Percentiles rank a stretch among this genome's conserved stretches.
Conservation (phyloP, 2,329 filamentous ascomycete genomes). For the Cyphellophora europaea region DNA sequence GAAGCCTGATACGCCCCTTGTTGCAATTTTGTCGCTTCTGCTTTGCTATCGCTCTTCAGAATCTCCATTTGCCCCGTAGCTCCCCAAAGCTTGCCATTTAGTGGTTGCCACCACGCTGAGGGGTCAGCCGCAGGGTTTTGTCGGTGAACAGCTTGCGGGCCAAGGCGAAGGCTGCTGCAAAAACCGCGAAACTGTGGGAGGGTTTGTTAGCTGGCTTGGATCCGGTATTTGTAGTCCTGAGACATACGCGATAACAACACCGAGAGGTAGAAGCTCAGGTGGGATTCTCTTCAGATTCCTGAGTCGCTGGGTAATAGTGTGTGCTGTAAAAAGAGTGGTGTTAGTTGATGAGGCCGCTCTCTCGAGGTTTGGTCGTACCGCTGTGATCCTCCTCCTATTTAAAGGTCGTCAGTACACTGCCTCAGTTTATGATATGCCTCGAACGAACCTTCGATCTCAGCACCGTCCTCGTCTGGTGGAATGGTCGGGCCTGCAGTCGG, state of each 20-base stretch:
- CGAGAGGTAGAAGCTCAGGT: conserved; percentile 87
- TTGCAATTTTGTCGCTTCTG: too few relatives aligned
- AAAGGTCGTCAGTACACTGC: conserved; percentile 2
- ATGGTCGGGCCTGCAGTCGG: conserved; percentile 13
- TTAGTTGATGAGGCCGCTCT: neutral
- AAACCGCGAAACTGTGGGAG: conserved; percentile 50
- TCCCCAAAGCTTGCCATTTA: too few relatives aligned
- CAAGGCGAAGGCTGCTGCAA: conserved; percentile 74
- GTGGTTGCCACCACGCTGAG: too few relatives aligned
- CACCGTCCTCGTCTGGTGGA: conserved; percentile 14
- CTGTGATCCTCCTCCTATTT: conserved; percentile 55
- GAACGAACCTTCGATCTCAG: conserved; percentile 17
- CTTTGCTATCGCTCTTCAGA: too few relatives aligned
- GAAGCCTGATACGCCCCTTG: too few relatives aligned
- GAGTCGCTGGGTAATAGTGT: conserved; percentile 93
- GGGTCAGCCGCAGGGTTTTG: conserved; percentile 81
- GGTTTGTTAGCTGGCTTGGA: conserved; percentile 1
- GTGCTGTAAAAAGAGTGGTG: conserved; percentile 50
- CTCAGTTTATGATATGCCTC: too few relatives aligned
- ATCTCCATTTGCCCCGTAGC: too few relatives aligned
- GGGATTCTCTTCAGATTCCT: conserved; percentile 84
- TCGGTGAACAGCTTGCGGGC: conserved; percentile 74
- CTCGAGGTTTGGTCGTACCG: conserved; percentile 35
- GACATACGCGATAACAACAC: conserved; percentile 75
- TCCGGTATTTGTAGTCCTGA: too few relatives aligned